Conservation (phyloP, 345 rosid genomes). For the Arabidopsis arenosa region DNA sequence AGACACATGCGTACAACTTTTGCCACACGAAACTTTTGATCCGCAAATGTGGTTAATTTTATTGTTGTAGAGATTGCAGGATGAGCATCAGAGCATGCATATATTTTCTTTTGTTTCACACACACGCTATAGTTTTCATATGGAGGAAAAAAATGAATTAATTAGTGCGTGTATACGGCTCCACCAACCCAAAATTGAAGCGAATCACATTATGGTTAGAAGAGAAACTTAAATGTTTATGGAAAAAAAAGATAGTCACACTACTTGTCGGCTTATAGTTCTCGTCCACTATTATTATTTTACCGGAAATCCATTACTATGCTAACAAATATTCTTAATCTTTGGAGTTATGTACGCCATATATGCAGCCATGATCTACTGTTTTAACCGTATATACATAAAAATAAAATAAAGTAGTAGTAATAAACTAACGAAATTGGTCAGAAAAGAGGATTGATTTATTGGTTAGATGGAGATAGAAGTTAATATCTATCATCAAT, state of each 20-base stretch:
- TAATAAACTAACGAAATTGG: background rate
- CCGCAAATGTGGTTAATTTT: background rate
- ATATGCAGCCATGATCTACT: conserved; percentile 3
- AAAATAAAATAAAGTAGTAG: background rate
- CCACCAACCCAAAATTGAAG: conserved; percentile 29
- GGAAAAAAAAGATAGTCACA: conserved; percentile 8
- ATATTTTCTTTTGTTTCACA: background rate
- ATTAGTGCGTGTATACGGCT: background rate
- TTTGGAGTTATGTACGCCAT: background rate
- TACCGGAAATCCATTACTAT: background rate
- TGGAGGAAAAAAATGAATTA: background rate
- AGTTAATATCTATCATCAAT: conserved; percentile 4
- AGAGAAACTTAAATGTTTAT: conserved; percentile 16
- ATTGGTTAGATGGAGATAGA: conserved; percentile 16
- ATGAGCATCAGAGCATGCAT: background rate
- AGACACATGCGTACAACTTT: conserved; percentile 28
- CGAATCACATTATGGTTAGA: conserved; percentile 29
- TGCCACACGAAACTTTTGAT: conserved; percentile 32
- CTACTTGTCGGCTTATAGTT: conserved; percentile 4
- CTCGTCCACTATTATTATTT: background rate
- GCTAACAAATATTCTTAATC: background rate
- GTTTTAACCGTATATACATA: background rate
- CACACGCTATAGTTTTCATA: background rate
- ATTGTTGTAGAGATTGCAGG: background rate
- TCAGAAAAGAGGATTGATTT: background rate